Base-by-base conservation (phyloP, 768 basidiomycete genomes). In the Lactifluus piperatus region DNA sequence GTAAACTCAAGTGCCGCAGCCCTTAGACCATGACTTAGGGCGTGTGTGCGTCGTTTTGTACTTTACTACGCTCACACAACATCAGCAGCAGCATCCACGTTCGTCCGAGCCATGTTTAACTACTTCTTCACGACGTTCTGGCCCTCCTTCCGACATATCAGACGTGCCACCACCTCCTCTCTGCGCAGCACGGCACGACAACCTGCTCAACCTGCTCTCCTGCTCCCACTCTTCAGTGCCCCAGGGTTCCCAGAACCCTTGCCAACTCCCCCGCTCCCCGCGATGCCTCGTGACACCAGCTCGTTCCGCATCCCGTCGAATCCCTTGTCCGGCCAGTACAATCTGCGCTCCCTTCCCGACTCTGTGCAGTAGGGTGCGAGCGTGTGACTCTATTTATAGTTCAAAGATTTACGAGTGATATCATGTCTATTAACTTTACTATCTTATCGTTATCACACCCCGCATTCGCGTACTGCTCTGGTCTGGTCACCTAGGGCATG, bases 241-340 rank as follows among this genome's bases (percentile, higher is more conserved):
- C 14, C 49, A 47, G 60, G n/a, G 22, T 51, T 61, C 13, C 34
- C 11, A 6, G 49, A 56, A 9, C 60, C 59, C 14, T 5, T n/a
- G 20, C 8, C 51, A 5, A 24, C 44, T 27, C n/a, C 49, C 27
- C 60, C 49, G 29, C 36, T 44, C 29, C 60, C 60, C 18, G 54
- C 37, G 1, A 24, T 61, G 29, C 44, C 50, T 9, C 60, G 60
- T 0, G 60, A 61, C 36, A 54, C 3, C 26, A 56, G 54, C n/a
- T 56, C 60, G 0, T 61, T 61, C 44, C 60, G 60, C 18, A 36
- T 61, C 36, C 60, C 50, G 9, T 56, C 60, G 14, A 61, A 61
- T 10, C 60, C 60, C 0, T 52, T 41, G 50, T 51, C 60, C 2
- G 24, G 50, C 13, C 9, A 43, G 14, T 54, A 47, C 47, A 30